phyloP scores from a whole-genome alignment of 2,329 filamentous ascomycete genomes.

The Epichloe elymi region DNA sequence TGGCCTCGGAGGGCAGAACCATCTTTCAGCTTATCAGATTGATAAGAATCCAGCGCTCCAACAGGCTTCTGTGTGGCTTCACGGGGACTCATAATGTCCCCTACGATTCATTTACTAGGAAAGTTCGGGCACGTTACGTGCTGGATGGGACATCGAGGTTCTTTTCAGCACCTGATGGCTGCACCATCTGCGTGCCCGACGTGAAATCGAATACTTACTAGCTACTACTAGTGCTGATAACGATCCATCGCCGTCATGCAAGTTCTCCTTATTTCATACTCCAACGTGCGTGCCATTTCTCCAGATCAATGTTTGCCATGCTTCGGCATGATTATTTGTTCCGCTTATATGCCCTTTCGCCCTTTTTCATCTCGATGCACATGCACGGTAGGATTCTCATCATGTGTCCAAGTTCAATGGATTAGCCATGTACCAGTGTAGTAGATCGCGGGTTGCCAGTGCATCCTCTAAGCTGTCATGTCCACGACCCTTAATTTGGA shows the following conservation, averaged over 20 bases:
- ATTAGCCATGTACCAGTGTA: conserved; percentile 22
- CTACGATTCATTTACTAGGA: too few relatives aligned
- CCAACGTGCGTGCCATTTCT: too few relatives aligned
- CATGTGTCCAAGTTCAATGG: neutral
- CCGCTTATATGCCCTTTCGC: neutral
- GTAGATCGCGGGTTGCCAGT: conserved; percentile 27
- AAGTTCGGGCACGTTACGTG: neutral
- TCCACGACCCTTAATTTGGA: conserved; percentile 22
- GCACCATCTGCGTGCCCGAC: too few relatives aligned
- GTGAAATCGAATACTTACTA: too few relatives aligned
- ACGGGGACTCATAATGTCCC: too few relatives aligned
- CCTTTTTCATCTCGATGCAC: neutral
- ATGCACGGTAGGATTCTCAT: neutral
- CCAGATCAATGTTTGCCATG: neutral
- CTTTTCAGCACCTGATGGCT: neutral
- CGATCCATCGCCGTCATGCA: neutral
- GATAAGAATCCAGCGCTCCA: too few relatives aligned
- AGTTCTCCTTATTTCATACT: too few relatives aligned
- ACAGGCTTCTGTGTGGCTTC: too few relatives aligned
- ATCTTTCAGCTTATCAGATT: too few relatives aligned
- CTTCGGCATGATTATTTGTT: neutral
- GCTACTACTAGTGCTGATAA: neutral
- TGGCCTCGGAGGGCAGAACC: too few relatives aligned
- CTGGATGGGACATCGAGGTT: neutral
- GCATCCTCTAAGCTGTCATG: conserved; percentile 34